Evolutionary conservation across 495 filamentous ascomycete genomes (phyloP), one percentile per base, ranked within the genome.

Genomic region (Aspergillus nanangensis): DNA sequence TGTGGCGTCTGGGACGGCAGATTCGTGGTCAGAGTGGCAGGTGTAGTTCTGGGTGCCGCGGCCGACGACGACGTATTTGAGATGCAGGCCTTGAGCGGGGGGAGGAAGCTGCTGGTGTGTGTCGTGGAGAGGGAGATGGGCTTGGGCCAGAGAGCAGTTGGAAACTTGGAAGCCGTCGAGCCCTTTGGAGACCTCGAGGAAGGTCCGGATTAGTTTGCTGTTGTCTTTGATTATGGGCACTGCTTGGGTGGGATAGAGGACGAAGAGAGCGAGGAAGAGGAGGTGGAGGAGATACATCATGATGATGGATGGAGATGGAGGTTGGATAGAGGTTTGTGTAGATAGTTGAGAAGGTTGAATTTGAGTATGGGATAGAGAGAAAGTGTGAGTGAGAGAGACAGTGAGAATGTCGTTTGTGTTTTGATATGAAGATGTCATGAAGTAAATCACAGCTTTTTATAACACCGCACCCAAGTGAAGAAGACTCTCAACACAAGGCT

Each of bases 1-100:
- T 29, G 63, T 58, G 20, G 77, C 60, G 1, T 51, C 46, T 3
- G 77, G 63, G 11, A 50, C 34, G 14, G 56, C 45, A 4, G 57
- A 51, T 18, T 60, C 53, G 37, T 64, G 54, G n/a, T 52, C 44
- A 11, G 53, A 43, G 8, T 55, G 45, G 60, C 86, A 90, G 20
- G 78, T 84, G 70, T 90, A 90, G 70, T 90, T 90, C 55, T 90
- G 86, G 49, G 83, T 81, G 42, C 86, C 86, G 24, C 81, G 81
- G 52, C 85, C 86, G 42, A 89, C 47, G 42, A 75, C 78, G 52
- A 89, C 73, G 58, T 78, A 76, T 61, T 79, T 77, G 44, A 89
- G 71, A 10, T 57, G 63, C 27, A 79, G 49, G 43, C 61, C 62
- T 9, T 63, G 24, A 9, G 65, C 60, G 3, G 82, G 80, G 0